Base-by-base conservation (phyloP, 2,329 filamentous ascomycete genomes). In the Anthostomella pinea region DNA sequence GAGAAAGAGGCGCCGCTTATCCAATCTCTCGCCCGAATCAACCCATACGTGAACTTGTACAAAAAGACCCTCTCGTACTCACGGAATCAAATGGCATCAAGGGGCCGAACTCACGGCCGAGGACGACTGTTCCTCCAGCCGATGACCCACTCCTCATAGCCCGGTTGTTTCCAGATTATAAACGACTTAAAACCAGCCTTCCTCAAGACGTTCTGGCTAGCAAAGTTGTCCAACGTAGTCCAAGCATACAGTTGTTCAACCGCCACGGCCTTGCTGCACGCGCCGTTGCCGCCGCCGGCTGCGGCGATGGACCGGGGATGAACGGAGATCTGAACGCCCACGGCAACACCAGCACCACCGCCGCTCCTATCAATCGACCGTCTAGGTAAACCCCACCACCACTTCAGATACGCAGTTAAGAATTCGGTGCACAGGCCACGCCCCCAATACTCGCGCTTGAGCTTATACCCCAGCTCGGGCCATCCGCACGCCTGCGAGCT, bases 151-250 rank as follows among this genome's bases (percentile, higher is more conserved):
- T 32, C 20, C n/a, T 32, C 31, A 17, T 38, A 30, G 4, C 19
- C 3, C 4, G 39, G 34, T 9, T 41, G 30, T 15, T 38, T 11
- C 30, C 39, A 38, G 8, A 21, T 34, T 21, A 29, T 18, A 50
- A 59, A 13, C 51, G 57, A 14, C 37, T 52, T 30, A 57, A 53
- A 16, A 56, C 59, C 6, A 45, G 57, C 8, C 33, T 48, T 21
- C 43, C 28, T 17, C 39, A 36, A 37, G 54, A 60, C 10, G 17
- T 20, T 21, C 19, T 33, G 22, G 9, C 20, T 43, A 10, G 39
- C 35, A 13, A 23, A 11, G 9, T 39, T 35, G 20, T 33, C 24
- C 15, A 23, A 17, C n/a, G 22, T 11, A 4, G 31, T 18, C 26
- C 27, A 43, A 19, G 27, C 27, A 21, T 39, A 42, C 13, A 42